Conservation (phyloP, 352 stramenopile genomes). For the Peronospora belbahrii region DNA sequence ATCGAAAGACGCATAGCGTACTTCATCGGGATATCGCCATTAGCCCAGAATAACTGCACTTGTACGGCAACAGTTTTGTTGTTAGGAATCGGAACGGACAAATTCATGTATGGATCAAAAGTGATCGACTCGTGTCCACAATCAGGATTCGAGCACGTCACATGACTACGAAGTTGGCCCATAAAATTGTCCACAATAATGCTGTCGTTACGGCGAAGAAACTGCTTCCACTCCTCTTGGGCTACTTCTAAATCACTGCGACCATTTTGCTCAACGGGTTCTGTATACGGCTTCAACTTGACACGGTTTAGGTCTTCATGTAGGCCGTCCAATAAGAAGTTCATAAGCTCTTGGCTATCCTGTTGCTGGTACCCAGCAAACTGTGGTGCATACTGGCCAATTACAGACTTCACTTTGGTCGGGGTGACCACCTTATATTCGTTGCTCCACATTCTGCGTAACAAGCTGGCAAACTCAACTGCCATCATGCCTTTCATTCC, state of each 20-base stretch:
- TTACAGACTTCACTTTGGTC: conserved; percentile 72
- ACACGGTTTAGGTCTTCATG: conserved; percentile 90
- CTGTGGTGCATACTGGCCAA: conserved; percentile 80
- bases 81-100: conserved; percentile 84
- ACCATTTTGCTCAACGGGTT: conserved; percentile 61
- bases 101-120: conserved; percentile 87
- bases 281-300: conserved; percentile 71
- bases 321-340: conserved; percentile 87
- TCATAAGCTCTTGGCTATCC: conserved; percentile 90
- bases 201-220: conserved; percentile 88
- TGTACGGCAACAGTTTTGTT: conserved; percentile 46
- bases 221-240: conserved; percentile 73
- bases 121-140: conserved; percentile 79
- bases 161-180: conserved; percentile 81
- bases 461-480: conserved; percentile 90
- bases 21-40: conserved; percentile 66
- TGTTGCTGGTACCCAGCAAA: conserved; percentile 88
- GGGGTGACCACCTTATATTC: conserved; percentile 80
- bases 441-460: conserved; percentile 92
- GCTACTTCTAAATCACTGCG: conserved; percentile 60
- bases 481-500: conserved; percentile 90
- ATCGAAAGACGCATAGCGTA: conserved; percentile 59
- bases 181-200: conserved; percentile 88
- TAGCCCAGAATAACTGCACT: conserved; percentile 67
- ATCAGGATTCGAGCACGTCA: conserved; percentile 71